Evolutionary conservation across 352 stramenopile species (phyloP).

Genomic region (Phytophthora cryptogea): DNA sequence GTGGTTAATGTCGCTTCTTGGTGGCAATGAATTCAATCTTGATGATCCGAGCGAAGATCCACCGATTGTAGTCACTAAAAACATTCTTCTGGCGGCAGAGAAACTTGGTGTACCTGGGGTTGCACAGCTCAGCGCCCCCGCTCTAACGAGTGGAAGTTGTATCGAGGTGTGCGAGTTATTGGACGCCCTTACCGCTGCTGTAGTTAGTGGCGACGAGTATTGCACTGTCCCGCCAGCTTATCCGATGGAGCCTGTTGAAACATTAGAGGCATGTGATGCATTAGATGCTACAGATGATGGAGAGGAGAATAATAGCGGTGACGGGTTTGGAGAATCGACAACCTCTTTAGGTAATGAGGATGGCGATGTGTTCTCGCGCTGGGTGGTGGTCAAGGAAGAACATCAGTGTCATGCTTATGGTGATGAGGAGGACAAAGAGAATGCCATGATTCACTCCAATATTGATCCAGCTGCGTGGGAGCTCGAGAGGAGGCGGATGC

Average conservation of each 20-base stretch:
- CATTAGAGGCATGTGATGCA: slow-evolving; percentile 42
- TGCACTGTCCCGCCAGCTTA: slow-evolving; percentile 35
- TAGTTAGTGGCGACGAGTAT: slow-evolving; percentile 26
- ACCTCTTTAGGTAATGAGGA: slow-evolving; percentile 27
- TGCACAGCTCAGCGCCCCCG: slow-evolving; percentile 41
- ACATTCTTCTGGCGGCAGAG: slow-evolving; percentile 59
- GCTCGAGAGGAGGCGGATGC: slow-evolving; percentile 39
- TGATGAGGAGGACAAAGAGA: slow-evolving; percentile 14
- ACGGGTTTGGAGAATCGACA: slow-evolving; percentile 39
- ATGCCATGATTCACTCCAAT: slow-evolving; percentile 45
- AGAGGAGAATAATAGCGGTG: slow-evolving; percentile 11
- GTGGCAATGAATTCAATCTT: slow-evolving; percentile 24
- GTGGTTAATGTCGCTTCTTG: slow-evolving; percentile 51
- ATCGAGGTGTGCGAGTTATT: slow-evolving; percentile 63
- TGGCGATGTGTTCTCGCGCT: slow-evolving; percentile 44
- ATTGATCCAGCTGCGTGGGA: slow-evolving; percentile 50
- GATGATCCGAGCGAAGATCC: slow-evolving; percentile 15
- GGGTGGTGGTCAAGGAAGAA: slow-evolving; percentile 50
- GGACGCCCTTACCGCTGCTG: slow-evolving; percentile 46
- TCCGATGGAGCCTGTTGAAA: slow-evolving; percentile 47
- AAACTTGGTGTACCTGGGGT: slow-evolving; percentile 40
- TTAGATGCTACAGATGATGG: slow-evolving; percentile 52
- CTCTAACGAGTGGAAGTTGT: slow-evolving; percentile 45
- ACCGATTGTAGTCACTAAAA: slow-evolving; percentile 42
- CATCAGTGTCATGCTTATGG: background rate